Conservation (phyloP, 352 stramenopile genomes). For the Phytophthora pistaciae region DNA sequence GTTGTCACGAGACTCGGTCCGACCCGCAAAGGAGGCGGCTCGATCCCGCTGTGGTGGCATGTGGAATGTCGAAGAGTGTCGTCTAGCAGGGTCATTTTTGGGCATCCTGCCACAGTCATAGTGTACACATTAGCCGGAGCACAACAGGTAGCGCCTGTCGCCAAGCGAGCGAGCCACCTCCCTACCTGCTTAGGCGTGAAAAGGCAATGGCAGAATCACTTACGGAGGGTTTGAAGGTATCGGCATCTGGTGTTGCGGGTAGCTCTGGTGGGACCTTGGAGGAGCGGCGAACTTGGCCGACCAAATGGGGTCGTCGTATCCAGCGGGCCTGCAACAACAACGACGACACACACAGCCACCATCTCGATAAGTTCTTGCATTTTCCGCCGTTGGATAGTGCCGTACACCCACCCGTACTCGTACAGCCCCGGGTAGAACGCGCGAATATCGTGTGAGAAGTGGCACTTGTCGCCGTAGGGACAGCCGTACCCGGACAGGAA, state of each 20-base stretch:
- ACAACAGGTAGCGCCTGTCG: background rate
- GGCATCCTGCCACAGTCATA: slow-evolving; percentile 20
- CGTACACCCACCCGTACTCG: slow-evolving; percentile 24
- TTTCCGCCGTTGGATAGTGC: background rate
- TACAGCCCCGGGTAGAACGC: slow-evolving; percentile 32
- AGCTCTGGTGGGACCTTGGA: slow-evolving; percentile 23
- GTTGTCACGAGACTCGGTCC: slow-evolving; percentile 24
- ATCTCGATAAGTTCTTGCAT: background rate
- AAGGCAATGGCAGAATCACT: slow-evolving; percentile 28
- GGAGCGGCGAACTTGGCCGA: slow-evolving; percentile 22
- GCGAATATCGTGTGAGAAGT: slow-evolving; percentile 59
- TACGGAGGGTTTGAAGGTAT: slow-evolving; percentile 28
- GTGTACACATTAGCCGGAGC: slow-evolving; percentile 1
- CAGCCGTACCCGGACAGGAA: slow-evolving; percentile 57
- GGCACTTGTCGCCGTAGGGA: slow-evolving; percentile 61
- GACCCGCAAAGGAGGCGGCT: slow-evolving; percentile 31
- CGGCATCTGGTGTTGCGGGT: slow-evolving; percentile 24
- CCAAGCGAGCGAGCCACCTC: slow-evolving; percentile 16
- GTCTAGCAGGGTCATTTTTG: slow-evolving; percentile 16
- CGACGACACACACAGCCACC: background rate
- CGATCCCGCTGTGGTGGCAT: slow-evolving; percentile 27
- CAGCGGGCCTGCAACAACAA: slow-evolving; percentile 1
- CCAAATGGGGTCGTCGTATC: slow-evolving; percentile 26
- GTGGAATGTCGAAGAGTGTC: slow-evolving; percentile 4
- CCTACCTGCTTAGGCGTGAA: slow-evolving; percentile 20